A percentile compares a stretch with the other conserved stretches of the same genome.
Evolutionary conservation across 1,284 basidiomycete species (phyloP).

Genomic region (Sanghuangporus sanghuang): DNA sequence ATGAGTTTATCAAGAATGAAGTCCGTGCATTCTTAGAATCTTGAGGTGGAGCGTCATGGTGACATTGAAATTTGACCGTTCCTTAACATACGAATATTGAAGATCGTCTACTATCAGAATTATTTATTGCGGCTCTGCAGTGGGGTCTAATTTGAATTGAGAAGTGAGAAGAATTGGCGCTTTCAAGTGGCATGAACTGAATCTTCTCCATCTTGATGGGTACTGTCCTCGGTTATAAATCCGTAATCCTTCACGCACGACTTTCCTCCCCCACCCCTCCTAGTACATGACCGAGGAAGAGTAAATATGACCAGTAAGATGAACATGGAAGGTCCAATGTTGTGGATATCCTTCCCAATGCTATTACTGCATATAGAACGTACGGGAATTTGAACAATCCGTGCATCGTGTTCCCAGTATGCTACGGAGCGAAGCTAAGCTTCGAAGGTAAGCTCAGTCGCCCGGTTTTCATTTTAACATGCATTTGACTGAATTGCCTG

Average conservation of each 20-base stretch:
- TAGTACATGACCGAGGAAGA: background rate
- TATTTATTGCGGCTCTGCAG: no score
- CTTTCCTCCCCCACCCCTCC: background rate
- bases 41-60: background rate
- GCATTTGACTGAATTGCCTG: background rate
- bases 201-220: no score
- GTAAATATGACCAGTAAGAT: constrained; percentile 25
- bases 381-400: constrained; percentile 37
- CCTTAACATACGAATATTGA: no score
- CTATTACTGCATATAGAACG: constrained; percentile 38
- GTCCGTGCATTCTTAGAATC: constrained; percentile 32
- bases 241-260: background rate
- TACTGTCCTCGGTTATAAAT: no score
- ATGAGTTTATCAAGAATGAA: constrained; percentile 33
- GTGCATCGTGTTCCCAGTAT: constrained; percentile 41
- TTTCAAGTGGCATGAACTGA: no score
- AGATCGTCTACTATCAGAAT: no score
- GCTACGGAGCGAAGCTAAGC: constrained; percentile 36
- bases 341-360: constrained; percentile 34
- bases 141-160: no score
- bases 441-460: constrained; percentile 7
- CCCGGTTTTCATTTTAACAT: constrained; percentile 14
- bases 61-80: no score
- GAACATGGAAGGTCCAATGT: constrained; percentile 36
- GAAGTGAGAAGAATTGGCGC: no score